A percentile compares a stretch with the other conserved stretches of the same genome.
These are phyloP conservation scores for Macrocybe gigantea DNA, from an alignment of 768 basidiomycete genomes.

Conservation along the genomic window DNA sequence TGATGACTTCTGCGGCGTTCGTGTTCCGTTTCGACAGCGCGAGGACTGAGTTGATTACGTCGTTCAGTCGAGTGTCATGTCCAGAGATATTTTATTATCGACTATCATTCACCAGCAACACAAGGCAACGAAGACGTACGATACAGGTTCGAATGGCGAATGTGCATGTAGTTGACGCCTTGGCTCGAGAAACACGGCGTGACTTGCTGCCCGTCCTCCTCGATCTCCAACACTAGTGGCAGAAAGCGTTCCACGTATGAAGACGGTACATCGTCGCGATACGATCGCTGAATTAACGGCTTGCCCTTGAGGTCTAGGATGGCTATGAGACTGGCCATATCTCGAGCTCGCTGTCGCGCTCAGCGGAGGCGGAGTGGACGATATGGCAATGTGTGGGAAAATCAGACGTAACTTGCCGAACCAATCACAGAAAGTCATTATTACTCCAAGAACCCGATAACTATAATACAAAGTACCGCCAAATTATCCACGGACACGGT, in stretches of 20 bases:
- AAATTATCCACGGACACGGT: too few species aligned
- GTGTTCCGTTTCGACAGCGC: constrained; percentile 94
- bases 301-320: constrained; percentile 99
- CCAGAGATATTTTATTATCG: too few species aligned
- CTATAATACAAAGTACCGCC: too few species aligned
- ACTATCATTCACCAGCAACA: too few species aligned
- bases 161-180: constrained; percentile 98
- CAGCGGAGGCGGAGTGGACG: too few species aligned
- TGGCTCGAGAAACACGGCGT: constrained; percentile 95
- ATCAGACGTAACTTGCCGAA: too few species aligned
- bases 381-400: too few species aligned
- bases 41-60: constrained; percentile 52
- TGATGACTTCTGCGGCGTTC: constrained; percentile 93
- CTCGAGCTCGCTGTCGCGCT: too few species aligned
- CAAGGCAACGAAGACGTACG: constrained; percentile 41
- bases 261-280: constrained; percentile 90
- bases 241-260: constrained; percentile 92
- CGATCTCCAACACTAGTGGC: constrained; percentile 88
- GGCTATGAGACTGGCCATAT: constrained; percentile 68
- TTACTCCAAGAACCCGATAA: not conserved
- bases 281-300: constrained; percentile 92
- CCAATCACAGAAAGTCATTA: too few species aligned
- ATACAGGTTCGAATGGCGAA: constrained; percentile 96
- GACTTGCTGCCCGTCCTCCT: constrained; percentile 95
- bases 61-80: not conserved